Percentiles rank a stretch among this genome's conserved stretches.
These are phyloP conservation scores for Penicillium bialowiezense DNA, from an alignment of 495 filamentous ascomycete genomes.

Conservation along the genomic window DNA sequence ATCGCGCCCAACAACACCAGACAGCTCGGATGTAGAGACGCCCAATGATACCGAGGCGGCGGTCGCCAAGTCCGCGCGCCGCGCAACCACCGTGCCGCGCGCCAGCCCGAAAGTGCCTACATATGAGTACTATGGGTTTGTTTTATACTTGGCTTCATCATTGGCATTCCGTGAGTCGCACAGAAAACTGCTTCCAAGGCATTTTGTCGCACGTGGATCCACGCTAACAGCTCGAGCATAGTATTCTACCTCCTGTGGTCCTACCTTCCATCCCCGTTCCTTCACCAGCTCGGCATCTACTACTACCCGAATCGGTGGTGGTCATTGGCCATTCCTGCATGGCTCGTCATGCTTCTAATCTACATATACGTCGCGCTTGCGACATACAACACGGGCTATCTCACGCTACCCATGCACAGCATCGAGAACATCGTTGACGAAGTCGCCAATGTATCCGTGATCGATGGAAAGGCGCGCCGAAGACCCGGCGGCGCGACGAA, in stretches of 20 bases:
- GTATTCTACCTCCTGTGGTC: constrained; percentile 92
- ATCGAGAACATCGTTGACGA: constrained; percentile 93
- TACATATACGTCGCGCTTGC: constrained; percentile 96
- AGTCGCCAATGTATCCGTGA: constrained; percentile 76
- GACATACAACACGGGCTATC: constrained; percentile 81
- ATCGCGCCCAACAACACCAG: constrained; percentile 85
- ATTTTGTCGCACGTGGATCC: too few species aligned
- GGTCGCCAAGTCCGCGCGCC: constrained; percentile 60
- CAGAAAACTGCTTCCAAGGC: neutral
- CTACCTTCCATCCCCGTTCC: constrained; percentile 85
- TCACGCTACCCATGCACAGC: constrained; percentile 76
- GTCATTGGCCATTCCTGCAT: constrained; percentile 86
- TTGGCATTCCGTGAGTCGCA: constrained; percentile 61
- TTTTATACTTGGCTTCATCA: constrained; percentile 82
- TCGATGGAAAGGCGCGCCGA: constrained; percentile 68
- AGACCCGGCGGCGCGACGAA: constrained; percentile 40
- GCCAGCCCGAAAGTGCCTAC: constrained; percentile 92
- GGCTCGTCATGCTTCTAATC: constrained; percentile 81
- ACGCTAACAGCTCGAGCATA: constrained; percentile 13
- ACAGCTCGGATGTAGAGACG: constrained; percentile 81
- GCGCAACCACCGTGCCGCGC: constrained; percentile 72
- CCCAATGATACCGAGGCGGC: constrained; percentile 60
- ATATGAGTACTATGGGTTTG: constrained; percentile 99
- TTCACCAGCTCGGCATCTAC: constrained; percentile 89
- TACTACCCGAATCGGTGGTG: constrained; percentile 99